These are phyloP conservation scores for Botrytis cinerea DNA, from an alignment of 2,329 filamentous ascomycete species.

Conservation along the genomic window DNA sequence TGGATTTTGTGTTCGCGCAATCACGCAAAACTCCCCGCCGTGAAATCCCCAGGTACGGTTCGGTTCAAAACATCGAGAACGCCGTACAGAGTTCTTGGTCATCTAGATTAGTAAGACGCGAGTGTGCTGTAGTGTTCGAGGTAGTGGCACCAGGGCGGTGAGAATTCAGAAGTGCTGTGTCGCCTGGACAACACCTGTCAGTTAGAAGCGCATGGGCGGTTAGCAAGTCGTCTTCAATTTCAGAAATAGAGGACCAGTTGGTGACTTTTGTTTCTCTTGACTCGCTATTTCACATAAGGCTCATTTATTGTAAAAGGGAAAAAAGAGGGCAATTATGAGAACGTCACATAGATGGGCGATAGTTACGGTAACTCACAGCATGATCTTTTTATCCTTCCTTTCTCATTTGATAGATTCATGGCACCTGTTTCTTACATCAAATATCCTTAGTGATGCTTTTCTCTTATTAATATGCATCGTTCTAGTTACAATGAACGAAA, in stretches of 20 bases:
- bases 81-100: fast-evolving
- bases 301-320: not conserved
- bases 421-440: not conserved
- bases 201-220: fast-evolving
- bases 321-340: not conserved
- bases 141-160: not conserved
- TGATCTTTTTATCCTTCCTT: not conserved
- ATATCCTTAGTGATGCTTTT: fast-evolving
- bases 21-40: fast-evolving
- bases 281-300: not conserved
- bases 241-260: fast-evolving
- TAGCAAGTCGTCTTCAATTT: not conserved
- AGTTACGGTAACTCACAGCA: not conserved
- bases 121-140: not conserved
- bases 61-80: fast-evolving
- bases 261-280: not conserved
- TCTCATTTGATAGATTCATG: not conserved
- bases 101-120: not conserved
- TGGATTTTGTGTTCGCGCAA: not conserved
- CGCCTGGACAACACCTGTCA: not conserved
- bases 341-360: not conserved
- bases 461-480: not conserved
- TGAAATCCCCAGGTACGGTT: not conserved
- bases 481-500: not conserved
- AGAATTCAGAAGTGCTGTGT: not conserved